These are phyloP conservation scores for Colletotrichum chrysophilum DNA, from an alignment of 2,329 filamentous ascomycete species.

Conservation along the genomic window DNA sequence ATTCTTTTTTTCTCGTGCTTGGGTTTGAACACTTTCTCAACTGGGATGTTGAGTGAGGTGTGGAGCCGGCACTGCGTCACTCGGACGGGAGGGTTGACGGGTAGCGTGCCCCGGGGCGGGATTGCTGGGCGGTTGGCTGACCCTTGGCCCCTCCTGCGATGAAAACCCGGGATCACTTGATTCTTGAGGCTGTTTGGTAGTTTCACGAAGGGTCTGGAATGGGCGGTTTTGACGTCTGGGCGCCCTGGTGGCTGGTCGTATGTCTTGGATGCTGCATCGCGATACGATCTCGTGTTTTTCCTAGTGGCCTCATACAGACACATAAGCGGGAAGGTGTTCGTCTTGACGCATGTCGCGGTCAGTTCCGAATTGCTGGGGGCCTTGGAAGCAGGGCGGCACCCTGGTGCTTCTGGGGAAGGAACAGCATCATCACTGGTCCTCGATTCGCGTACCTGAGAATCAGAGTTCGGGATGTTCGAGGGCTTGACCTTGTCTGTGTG, in stretches of 20 bases:
- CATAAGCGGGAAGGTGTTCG: neutral
- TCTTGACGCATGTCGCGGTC: neutral
- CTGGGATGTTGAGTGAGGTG: neutral
- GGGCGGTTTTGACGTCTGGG: neutral
- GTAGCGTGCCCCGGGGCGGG: conserved; percentile 3
- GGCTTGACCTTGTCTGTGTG: neutral
- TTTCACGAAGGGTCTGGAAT: conserved; percentile 12
- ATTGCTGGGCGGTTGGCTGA: neutral
- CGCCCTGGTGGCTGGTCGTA: neutral
- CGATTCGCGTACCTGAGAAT: neutral
- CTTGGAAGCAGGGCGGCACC: neutral
- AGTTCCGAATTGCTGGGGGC: neutral
- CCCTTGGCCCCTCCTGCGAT: neutral
- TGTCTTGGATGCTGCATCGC: neutral
- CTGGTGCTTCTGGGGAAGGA: neutral
- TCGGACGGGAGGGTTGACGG: neutral
- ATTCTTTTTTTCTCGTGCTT: neutral
- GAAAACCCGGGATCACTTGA: neutral
- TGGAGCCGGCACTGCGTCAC: conserved; percentile 19
- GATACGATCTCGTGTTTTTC: neutral
- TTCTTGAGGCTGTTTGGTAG: neutral
- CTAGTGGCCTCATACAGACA: neutral
- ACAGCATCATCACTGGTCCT: neutral
- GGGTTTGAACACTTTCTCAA: neutral
- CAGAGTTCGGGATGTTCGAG: neutral